Evolutionary conservation across 345 rosid species (phyloP).

Genomic region (Boechera stricta): DNA sequence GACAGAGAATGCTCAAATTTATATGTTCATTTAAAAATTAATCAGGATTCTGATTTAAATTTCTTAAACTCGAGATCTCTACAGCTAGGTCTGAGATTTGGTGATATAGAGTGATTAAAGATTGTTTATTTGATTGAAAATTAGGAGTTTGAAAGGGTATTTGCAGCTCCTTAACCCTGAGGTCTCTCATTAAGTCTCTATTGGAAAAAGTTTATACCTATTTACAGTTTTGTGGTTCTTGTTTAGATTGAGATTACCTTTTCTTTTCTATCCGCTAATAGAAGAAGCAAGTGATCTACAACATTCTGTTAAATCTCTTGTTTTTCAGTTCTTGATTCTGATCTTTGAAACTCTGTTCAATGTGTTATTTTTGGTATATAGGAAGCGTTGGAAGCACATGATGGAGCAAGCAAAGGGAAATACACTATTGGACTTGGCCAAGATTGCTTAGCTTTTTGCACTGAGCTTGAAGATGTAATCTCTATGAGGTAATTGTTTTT

Average conservation of each 20-base stretch:
- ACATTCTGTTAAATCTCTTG: neutral
- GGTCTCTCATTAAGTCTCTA: slow-evolving; percentile 4
- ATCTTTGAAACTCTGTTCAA: neutral
- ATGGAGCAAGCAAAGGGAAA: slow-evolving; percentile 97
- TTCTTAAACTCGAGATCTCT: slow-evolving; percentile 28
- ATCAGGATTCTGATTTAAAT: neutral
- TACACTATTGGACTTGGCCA: slow-evolving; percentile 99
- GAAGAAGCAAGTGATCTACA: neutral
- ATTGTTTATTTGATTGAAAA: slow-evolving; percentile 2
- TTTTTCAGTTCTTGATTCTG: neutral
- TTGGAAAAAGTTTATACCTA: neutral
- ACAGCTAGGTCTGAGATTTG: slow-evolving; percentile 16
- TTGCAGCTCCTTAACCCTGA: neutral
- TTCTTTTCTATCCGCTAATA: too few species aligned
- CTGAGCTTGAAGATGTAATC: slow-evolving; percentile 99
- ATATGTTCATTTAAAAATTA: neutral
- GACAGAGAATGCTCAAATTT: neutral
- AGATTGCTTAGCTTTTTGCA: slow-evolving; percentile 95
- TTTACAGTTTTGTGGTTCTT: slow-evolving; percentile 6
- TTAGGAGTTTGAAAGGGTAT: slow-evolving; percentile 6
- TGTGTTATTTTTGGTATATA: slow-evolving; percentile 29
- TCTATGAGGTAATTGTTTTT: slow-evolving; percentile 70
- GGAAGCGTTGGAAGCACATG: slow-evolving; percentile 96
- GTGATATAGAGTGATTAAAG: slow-evolving; percentile 1
- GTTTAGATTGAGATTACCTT: neutral